A percentile compares a stretch with the other conserved stretches of the same genome.
phyloP scores from a whole-genome alignment of 1,284 basidiomycete genomes.

The Coniferiporia sulphurascens region DNA sequence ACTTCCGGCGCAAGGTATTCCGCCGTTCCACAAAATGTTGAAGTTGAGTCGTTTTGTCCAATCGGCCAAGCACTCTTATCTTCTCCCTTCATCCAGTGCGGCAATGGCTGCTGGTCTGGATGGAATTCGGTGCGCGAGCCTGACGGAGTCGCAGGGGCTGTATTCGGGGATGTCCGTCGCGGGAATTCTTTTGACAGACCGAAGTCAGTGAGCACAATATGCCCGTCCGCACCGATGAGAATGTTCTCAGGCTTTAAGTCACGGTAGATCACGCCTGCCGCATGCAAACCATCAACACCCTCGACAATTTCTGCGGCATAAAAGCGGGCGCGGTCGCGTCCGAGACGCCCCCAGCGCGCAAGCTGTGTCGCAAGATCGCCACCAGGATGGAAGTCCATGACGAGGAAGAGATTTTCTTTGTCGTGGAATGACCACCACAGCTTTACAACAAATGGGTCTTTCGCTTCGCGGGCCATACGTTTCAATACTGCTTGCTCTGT shows the following conservation, averaged over 20 bases:
- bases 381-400: slow-evolving; percentile 95
- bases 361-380: slow-evolving; percentile 96
- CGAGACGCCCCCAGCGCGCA: slow-evolving; percentile 88
- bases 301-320: slow-evolving; percentile 96
- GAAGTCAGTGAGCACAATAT: slow-evolving; percentile 95
- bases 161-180: slow-evolving; percentile 39
- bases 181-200: slow-evolving; percentile 88
- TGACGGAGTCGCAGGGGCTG: slow-evolving; percentile 53
- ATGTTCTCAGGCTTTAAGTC: slow-evolving; percentile 96
- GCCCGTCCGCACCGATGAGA: slow-evolving; percentile 87
- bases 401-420: slow-evolving; percentile 88
- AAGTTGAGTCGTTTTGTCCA: slow-evolving; percentile 59
- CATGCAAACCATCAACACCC: slow-evolving; percentile 87
- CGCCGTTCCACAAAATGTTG: slow-evolving; percentile 86
- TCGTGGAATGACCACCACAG: slow-evolving; percentile 97
- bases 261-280: slow-evolving; percentile 82
- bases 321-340: slow-evolving; percentile 89
- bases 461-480: slow-evolving; percentile 75
- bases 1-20: slow-evolving; percentile 95
- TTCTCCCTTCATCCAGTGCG: slow-evolving; percentile 70
- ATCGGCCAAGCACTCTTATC: slow-evolving; percentile 47
- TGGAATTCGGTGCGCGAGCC: slow-evolving; percentile 49
- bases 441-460: slow-evolving; percentile 90
- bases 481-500: slow-evolving; percentile 93
- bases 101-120: slow-evolving; percentile 43